Percentiles rank a stretch among this genome's conserved stretches.
These are phyloP conservation scores for Tetracladium marchalianum DNA, from an alignment of 495 filamentous ascomycete genomes.

Conservation along the genomic window DNA sequence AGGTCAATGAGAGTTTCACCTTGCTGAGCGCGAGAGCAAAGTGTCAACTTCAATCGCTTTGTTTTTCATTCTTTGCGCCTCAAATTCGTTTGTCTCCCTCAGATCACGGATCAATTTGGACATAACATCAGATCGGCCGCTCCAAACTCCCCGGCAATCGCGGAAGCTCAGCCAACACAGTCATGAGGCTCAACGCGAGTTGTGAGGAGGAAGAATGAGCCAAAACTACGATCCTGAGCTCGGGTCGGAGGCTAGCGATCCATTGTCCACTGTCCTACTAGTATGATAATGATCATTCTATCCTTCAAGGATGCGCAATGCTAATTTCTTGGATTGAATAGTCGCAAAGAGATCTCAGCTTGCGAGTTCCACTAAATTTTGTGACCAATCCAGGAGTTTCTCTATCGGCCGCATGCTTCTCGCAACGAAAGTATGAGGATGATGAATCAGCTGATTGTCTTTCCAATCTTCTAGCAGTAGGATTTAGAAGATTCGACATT, in stretches of 20 bases:
- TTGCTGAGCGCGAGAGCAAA: too few relatives aligned
- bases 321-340: slow-evolving; percentile 11
- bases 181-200: neutral
- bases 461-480: slow-evolving; percentile 49
- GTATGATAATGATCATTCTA: slow-evolving; percentile 2
- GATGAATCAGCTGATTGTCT: slow-evolving; percentile 39
- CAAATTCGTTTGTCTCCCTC: neutral
- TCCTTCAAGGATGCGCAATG: neutral
- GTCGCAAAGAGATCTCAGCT: slow-evolving; percentile 52
- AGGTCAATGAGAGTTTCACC: too few relatives aligned
- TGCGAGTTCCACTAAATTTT: slow-evolving; percentile 52
- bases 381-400: slow-evolving; percentile 45
- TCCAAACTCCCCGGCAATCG: too few relatives aligned
- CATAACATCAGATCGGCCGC: too few relatives aligned
- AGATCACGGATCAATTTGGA: neutral
- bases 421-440: slow-evolving; percentile 37
- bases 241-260: slow-evolving; percentile 3
- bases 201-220: slow-evolving; percentile 11
- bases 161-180: too few relatives aligned
- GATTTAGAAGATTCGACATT: slow-evolving; percentile 48
- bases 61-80: neutral
- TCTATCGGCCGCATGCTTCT: slow-evolving; percentile 49
- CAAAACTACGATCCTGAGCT: slow-evolving; percentile 14
- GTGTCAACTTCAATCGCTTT: neutral
- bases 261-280: slow-evolving; percentile 11